Base-by-base conservation (phyloP, 176 grass and related monocot species). In the Carex scoparia region DNA sequence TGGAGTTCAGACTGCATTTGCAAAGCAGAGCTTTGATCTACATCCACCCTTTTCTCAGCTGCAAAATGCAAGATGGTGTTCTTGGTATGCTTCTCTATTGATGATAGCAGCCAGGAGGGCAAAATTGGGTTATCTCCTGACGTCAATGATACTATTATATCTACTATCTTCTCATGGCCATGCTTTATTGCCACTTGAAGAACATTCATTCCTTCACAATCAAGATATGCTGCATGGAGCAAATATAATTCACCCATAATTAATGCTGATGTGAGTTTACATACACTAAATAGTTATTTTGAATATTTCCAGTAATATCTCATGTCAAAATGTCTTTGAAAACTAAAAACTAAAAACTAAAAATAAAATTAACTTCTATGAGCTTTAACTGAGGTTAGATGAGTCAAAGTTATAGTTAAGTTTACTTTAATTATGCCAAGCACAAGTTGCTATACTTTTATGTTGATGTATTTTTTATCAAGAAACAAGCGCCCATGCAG, bases 51-150 rank as follows among this genome's bases (percentile, higher is more conserved):
- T 30, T 56, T 66, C 18, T 76, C 69, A n/a, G 86, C 69, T 58
- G 80, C 80, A 18, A 68, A 67, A 87, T 87, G 86, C 46, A 84
- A 40, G 40, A 87, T 87, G 31, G 86, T 87, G 54, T 87, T 87
- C 46, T 55, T 44, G 14, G 69, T 87, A 5, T 42, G 31, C 6
- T 10, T 0, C 3, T 87, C 44, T 15, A 87, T n/a, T 10, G 13
- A 2, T 13, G 86, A 79, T 33, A 48, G 59, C 6, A 87, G 61
- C 69, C 60, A 65, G 53, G 80, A 79, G 1, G 80, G 80, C 31
- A 87, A 4, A 28, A 79, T 2, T 1, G 86, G 80, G 63, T 87
- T 84, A 13, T 68, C 12, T 5, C 80, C 68, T 2, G 1, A 14
- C 1, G 44, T 44, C 86, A 58, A 79, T 37, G 31, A 15, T 23